Conservation (phyloP, 257 asterid species). For the Vinca minor region DNA sequence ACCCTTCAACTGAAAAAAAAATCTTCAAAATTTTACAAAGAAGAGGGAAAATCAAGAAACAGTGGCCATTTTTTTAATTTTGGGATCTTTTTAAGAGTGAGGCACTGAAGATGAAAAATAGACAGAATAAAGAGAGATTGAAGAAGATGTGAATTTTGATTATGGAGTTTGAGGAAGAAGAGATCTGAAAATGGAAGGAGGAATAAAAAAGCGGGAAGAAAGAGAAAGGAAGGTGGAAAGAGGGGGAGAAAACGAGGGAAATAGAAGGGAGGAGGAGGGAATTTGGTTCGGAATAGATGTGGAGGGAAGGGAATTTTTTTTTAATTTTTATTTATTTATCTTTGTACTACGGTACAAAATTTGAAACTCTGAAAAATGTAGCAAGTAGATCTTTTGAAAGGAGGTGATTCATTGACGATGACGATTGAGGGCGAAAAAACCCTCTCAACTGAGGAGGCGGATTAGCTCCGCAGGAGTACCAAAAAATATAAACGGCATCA, state of each 20-base stretch:
- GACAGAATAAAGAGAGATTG: neutral
- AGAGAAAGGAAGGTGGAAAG: constrained; percentile 27
- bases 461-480: too few relatives aligned
- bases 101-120: constrained; percentile 1
- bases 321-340: neutral
- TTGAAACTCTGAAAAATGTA: neutral
- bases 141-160: neutral
- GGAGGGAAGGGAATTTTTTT: constrained; percentile 65
- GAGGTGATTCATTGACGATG: too few relatives aligned
- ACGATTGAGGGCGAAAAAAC: too few relatives aligned
- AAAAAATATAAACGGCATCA: too few relatives aligned
- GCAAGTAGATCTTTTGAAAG: too few relatives aligned
- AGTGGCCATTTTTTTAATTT: constrained; percentile 2
- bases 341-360: neutral
- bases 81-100: constrained; percentile 1
- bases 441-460: too few relatives aligned
- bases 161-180: constrained; percentile 13
- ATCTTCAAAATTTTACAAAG: constrained; percentile 1
- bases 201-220: constrained; percentile 41
- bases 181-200: constrained; percentile 25
- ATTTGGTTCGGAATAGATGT: constrained; percentile 82
- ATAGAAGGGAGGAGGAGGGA: constrained; percentile 42
- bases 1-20: constrained; percentile 6
- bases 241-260: constrained; percentile 59
- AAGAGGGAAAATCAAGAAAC: constrained; percentile 16